Evolutionary conservation across 805 yeast species (phyloP).

Genomic region (Saitoella complicata): DNA sequence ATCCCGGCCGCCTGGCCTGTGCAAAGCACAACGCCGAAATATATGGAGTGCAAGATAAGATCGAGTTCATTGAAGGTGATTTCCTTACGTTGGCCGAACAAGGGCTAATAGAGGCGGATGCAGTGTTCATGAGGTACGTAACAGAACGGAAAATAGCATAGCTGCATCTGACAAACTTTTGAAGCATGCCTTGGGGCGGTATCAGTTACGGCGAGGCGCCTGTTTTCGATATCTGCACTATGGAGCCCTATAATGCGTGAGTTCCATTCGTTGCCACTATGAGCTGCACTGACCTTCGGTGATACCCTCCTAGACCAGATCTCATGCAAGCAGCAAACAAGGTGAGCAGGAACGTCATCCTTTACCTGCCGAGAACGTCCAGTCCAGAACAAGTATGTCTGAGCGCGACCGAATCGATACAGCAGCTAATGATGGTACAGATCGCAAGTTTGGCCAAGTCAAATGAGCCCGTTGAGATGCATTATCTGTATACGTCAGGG

Average conservation of each 20-base stretch:
- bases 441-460: no score
- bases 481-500: no score
- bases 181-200: slow-evolving; percentile 1
- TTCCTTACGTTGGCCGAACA: slow-evolving; percentile 23
- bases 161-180: neutral
- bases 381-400: slow-evolving; percentile 8
- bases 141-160: slow-evolving; percentile 66
- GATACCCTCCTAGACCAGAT: neutral
- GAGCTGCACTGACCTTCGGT: neutral
- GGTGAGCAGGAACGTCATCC: slow-evolving; percentile 10
- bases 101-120: slow-evolving; percentile 29
- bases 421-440: no score
- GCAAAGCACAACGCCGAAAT: slow-evolving; percentile 44
- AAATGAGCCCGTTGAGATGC: no score
- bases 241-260: slow-evolving; percentile 11
- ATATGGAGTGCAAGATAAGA: slow-evolving; percentile 37
- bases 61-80: slow-evolving; percentile 33
- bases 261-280: slow-evolving; percentile 1
- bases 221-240: slow-evolving; percentile 8
- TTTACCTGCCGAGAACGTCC: slow-evolving; percentile 13
- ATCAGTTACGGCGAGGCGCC: slow-evolving; percentile 8
- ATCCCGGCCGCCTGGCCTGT: slow-evolving; percentile 45
- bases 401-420: no score
- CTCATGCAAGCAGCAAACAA: slow-evolving; percentile 1
- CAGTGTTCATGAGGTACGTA: slow-evolving; percentile 66